Conservation (phyloP, 2,329 filamentous ascomycete species). For the Verticillium klebahnii region DNA sequence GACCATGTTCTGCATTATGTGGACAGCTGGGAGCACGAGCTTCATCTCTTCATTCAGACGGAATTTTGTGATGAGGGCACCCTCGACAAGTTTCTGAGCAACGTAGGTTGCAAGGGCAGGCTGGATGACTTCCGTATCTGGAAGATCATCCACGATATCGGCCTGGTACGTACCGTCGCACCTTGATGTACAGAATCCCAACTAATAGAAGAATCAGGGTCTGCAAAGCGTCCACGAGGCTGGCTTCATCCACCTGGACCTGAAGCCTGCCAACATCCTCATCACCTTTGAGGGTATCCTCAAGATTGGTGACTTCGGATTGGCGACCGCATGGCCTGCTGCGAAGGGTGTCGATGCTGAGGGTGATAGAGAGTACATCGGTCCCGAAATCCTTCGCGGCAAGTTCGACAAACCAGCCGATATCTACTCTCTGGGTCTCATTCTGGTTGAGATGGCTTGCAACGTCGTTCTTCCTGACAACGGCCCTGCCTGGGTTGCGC, state of each 20-base stretch:
- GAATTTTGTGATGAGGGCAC: conserved; percentile 96
- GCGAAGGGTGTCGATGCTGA: conserved; percentile 77
- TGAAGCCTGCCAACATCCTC: conserved; percentile 82
- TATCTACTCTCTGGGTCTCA: conserved; percentile 89
- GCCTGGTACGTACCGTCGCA: conserved; percentile 56
- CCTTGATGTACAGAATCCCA: not conserved
- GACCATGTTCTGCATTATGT: conserved; percentile 84
- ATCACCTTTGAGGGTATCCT: conserved; percentile 76
- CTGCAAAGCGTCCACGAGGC: conserved; percentile 85
- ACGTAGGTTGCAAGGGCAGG: conserved; percentile 76
- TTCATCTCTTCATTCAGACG: conserved; percentile 91
- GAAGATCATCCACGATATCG: conserved; percentile 90
- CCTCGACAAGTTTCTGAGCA: conserved; percentile 77
- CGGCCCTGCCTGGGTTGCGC: conserved; percentile 82
- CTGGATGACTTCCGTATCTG: conserved; percentile 97
- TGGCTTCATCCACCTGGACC: conserved; percentile 78
- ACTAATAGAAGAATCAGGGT: conserved; percentile 52
- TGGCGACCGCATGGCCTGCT: conserved; percentile 76
- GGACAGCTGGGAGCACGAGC: conserved; percentile 82
- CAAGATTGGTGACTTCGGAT: conserved; percentile 83
- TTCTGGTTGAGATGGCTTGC: conserved; percentile 89
- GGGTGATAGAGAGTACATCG: conserved; percentile 94
- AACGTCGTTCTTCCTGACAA: conserved; percentile 95
- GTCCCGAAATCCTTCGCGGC: conserved; percentile 83
- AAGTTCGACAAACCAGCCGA: conserved; percentile 88